Evolutionary conservation across 2,329 filamentous ascomycete genomes (phyloP).

Genomic region (Fusarium transvaalense): DNA sequence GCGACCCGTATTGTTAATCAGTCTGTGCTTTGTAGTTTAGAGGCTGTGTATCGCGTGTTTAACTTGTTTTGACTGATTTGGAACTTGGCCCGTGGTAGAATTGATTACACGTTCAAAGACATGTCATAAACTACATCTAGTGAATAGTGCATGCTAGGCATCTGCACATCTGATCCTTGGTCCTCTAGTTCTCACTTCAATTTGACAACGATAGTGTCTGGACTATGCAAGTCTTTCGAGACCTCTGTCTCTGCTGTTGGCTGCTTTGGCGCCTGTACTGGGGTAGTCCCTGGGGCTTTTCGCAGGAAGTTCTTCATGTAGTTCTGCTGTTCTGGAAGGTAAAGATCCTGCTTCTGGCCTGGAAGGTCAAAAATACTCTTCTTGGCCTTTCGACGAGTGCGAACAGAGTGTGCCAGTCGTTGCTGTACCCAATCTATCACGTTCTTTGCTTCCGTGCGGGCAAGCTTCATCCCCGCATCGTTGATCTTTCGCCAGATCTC

Average conservation of each 20-base stretch:
- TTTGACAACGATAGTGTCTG: constrained; percentile 43
- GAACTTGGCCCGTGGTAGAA: constrained; percentile 45
- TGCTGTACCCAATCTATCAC: constrained; percentile 80
- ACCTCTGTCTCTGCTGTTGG: constrained; percentile 2
- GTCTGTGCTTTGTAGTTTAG: constrained; percentile 51
- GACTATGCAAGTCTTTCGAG: constrained; percentile 10
- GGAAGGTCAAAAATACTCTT: constrained; percentile 63
- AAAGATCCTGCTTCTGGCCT: constrained; percentile 53
- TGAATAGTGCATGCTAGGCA: constrained; percentile 1
- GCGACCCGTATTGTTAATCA: constrained; percentile 47
- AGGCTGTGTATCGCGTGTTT: constrained; percentile 52
- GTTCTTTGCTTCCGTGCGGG: constrained; percentile 81
- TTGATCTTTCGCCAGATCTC: constrained; percentile 72
- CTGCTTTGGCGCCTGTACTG: constrained; percentile 1
- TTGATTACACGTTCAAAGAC: constrained; percentile 44
- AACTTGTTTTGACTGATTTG: constrained; percentile 44
- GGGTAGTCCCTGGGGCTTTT: constrained; percentile 41
- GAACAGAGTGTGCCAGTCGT: constrained; percentile 77
- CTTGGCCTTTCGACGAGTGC: constrained; percentile 71
- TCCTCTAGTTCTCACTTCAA: constrained; percentile 9
- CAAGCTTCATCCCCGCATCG: constrained; percentile 78
- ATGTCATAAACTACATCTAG: constrained; percentile 20
- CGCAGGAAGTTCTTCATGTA: constrained; percentile 64
- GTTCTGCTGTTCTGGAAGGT: constrained; percentile 60
- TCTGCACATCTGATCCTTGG: background rate